A percentile compares a stretch with the other conserved stretches of the same genome.
Conservation (phyloP, 495 filamentous ascomycete genomes). For the Daldinia childiae region DNA sequence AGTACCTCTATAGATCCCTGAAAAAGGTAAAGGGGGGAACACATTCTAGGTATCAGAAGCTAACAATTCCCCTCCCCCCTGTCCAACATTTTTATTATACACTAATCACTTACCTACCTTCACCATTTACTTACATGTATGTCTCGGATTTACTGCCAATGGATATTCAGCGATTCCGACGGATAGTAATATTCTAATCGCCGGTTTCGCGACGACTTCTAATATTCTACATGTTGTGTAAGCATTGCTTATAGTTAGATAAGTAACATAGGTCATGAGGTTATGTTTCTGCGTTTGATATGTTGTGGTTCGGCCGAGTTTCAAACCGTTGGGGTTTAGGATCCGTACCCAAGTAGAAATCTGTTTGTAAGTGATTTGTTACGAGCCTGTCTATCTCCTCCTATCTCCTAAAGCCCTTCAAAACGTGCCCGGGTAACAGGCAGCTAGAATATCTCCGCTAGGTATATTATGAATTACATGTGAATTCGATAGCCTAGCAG, state of each 20-base stretch:
- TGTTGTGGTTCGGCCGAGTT: slow-evolving; percentile 10
- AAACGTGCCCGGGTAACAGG: neutral
- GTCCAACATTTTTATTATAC: slow-evolving; percentile 1
- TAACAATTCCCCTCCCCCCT: neutral
- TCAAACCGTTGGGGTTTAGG: slow-evolving; percentile 14
- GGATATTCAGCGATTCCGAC: neutral
- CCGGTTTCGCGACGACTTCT: neutral
- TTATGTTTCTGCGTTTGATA: neutral
- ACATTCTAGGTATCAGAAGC: neutral
- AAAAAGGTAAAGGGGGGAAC: neutral
- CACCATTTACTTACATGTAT: slow-evolving; percentile 8
- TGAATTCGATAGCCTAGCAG: neutral
- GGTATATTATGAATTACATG: neutral
- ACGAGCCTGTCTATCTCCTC: slow-evolving; percentile 11
- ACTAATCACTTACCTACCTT: slow-evolving; percentile 10
- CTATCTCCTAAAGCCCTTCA: neutral
- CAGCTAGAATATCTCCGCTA: slow-evolving; percentile 21
- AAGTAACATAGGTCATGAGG: neutral
- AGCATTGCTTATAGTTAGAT: neutral
- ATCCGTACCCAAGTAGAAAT: slow-evolving; percentile 5
- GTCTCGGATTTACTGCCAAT: slow-evolving; percentile 1
- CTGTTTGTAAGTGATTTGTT: slow-evolving; percentile 7
- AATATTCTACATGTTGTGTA: neutral
- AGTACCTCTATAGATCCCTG: neutral
- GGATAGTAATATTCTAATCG: slow-evolving; percentile 22